Evolutionary conservation across 306 rosid genomes (phyloP).

Genomic region (Acacia melanoxylon): DNA sequence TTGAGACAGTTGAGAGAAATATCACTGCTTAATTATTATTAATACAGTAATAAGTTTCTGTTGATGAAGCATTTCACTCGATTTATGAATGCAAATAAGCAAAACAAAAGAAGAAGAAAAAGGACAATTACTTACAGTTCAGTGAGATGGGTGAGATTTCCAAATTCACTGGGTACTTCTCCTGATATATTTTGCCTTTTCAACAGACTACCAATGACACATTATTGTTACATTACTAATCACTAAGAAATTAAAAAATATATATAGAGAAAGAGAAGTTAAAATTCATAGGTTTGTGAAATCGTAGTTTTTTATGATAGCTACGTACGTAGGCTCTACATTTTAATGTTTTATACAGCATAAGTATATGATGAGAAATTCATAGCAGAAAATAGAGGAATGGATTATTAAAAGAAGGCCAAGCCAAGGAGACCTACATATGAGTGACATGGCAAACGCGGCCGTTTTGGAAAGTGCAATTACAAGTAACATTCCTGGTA

Average conservation of each 20-base stretch:
- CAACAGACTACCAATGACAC: slow-evolving; percentile 38
- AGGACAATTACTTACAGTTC: slow-evolving; percentile 50
- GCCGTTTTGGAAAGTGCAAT: slow-evolving; percentile 37
- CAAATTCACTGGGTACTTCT: slow-evolving; percentile 58
- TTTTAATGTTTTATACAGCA: no score
- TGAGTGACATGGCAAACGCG: slow-evolving; percentile 54
- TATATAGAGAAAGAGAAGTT: no score
- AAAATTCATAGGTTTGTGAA: no score
- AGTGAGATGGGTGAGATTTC: slow-evolving; percentile 52
- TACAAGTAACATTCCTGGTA: slow-evolving; percentile 48
- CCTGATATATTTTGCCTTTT: slow-evolving; percentile 61
- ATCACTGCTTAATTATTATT: slow-evolving; percentile 46
- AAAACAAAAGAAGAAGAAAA: background rate
- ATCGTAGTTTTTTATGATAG: no score
- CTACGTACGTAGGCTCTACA: no score
- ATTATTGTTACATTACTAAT: background rate
- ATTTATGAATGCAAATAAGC: background rate
- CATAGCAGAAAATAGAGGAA: no score
- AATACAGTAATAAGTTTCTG: background rate
- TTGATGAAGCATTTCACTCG: background rate
- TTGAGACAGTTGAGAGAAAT: slow-evolving; percentile 53
- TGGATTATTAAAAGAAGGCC: no score
- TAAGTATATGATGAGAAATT: no score
- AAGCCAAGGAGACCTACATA: slow-evolving; percentile 35
- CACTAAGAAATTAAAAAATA: no score